A percentile compares a stretch with the other conserved stretches of the same genome.
These are phyloP conservation scores for Piloderma croceum DNA, from an alignment of 768 basidiomycete genomes.

Conservation along the genomic window DNA sequence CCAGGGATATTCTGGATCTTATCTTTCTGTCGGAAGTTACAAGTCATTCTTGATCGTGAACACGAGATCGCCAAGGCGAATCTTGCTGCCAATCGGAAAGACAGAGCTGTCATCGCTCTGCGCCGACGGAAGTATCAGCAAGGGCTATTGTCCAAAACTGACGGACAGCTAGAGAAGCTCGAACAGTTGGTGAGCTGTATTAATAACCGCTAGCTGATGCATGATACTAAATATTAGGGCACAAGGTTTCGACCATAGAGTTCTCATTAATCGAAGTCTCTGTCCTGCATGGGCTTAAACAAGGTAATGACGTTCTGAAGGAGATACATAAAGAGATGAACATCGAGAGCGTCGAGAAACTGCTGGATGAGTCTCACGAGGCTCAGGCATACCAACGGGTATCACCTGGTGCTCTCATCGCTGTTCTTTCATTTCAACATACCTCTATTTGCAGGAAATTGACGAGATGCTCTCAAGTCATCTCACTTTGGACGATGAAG, in stretches of 20 bases:
- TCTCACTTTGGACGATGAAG: constrained; percentile 87
- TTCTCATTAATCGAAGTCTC: constrained; percentile 93
- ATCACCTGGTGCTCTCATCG: constrained; percentile 1
- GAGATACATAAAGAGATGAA: constrained; percentile 94
- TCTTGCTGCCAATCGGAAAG: constrained; percentile 75
- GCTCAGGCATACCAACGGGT: constrained; percentile 90
- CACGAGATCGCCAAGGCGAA: constrained; percentile 84
- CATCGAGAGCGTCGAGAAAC: constrained; percentile 85
- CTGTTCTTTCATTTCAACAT: constrained; percentile 4
- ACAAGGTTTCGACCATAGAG: constrained; percentile 91
- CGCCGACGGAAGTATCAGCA: constrained; percentile 94
- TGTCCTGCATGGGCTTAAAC: constrained; percentile 85
- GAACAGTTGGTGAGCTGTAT: constrained; percentile 65
- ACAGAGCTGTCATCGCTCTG: constrained; percentile 81
- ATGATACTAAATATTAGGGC: neutral
- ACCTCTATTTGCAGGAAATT: constrained; percentile 66
- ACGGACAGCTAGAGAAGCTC: constrained; percentile 80
- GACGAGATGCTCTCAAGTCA: constrained; percentile 78
- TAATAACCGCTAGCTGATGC: neutral
- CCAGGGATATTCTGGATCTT: constrained; percentile 2
- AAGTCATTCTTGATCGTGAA: constrained; percentile 81
- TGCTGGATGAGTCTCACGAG: constrained; percentile 89
- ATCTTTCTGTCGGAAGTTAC: constrained; percentile 50
- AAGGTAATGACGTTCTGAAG: constrained; percentile 89
- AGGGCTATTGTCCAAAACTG: constrained; percentile 79